Conservation (phyloP, 2,329 filamentous ascomycete genomes). For the Scleromitrula shiraiana region DNA sequence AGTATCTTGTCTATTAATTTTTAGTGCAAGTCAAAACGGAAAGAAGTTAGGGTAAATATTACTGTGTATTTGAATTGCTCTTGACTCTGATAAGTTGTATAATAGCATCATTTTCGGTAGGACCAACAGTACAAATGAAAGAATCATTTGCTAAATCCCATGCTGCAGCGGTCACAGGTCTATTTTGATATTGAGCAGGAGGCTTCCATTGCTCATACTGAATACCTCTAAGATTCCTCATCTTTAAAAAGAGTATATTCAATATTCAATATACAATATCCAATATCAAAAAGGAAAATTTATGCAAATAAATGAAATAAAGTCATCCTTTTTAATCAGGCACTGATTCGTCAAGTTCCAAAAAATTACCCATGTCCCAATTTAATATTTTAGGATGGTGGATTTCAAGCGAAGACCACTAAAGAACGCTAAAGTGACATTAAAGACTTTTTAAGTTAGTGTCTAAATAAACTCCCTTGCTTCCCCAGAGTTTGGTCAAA, state of each 20-base stretch:
- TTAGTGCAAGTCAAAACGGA: slow-evolving; percentile 22
- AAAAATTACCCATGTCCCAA: neutral
- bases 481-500: too few species aligned
- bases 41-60: neutral
- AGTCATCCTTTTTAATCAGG: slow-evolving; percentile 5
- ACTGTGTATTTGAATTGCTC: slow-evolving; percentile 34
- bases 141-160: slow-evolving; percentile 80
- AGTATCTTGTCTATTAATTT: slow-evolving; percentile 31
- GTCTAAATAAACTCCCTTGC: too few species aligned
- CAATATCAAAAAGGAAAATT: neutral
- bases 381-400: too few species aligned
- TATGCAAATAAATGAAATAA: slow-evolving; percentile 1
- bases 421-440: too few species aligned
- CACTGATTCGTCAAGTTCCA: slow-evolving; percentile 1
- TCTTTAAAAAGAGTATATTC: slow-evolving; percentile 35
- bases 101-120: slow-evolving; percentile 57
- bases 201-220: slow-evolving; percentile 59
- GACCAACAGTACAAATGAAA: slow-evolving; percentile 77
- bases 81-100: slow-evolving; percentile 62
- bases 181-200: slow-evolving; percentile 37
- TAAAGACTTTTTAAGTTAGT: too few species aligned
- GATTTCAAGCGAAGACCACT: too few species aligned
- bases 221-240: slow-evolving; percentile 84
- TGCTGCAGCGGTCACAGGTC: slow-evolving; percentile 65
- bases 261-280: neutral